phyloP scores from a whole-genome alignment of 2,329 filamentous ascomycete species.

The Xylaria arbuscula region DNA sequence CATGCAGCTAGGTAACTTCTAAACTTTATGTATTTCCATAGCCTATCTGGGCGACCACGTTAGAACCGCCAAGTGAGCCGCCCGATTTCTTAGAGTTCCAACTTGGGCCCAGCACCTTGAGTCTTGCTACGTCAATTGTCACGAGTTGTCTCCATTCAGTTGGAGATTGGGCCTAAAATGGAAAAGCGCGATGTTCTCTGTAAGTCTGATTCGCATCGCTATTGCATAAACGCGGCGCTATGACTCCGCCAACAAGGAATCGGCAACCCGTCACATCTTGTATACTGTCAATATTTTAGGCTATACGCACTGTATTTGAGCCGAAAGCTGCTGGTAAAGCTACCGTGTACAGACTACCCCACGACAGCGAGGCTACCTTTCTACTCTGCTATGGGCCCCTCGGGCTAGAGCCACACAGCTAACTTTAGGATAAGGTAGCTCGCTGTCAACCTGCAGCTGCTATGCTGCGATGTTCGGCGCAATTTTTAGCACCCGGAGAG shows the following conservation, averaged over 20 bases:
- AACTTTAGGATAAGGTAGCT: neutral
- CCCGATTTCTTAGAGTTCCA: neutral
- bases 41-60: neutral
- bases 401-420: neutral
- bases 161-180: slow-evolving; percentile 19
- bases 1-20: neutral
- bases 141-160: slow-evolving; percentile 13
- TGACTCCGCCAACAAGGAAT: slow-evolving; percentile 7
- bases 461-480: slow-evolving; percentile 39
- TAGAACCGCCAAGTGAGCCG: too few species aligned
- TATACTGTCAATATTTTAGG: neutral
- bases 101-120: neutral
- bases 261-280: neutral
- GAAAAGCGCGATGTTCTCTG: slow-evolving; percentile 19
- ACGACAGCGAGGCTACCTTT: slow-evolving; percentile 5
- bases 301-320: neutral
- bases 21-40: neutral
- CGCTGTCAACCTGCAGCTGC: slow-evolving; percentile 3
- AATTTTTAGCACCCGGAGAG: slow-evolving; percentile 35
- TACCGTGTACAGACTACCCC: neutral
- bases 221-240: slow-evolving; percentile 33
- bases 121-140: slow-evolving; percentile 3
- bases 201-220: slow-evolving; percentile 15
- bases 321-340: too few species aligned
- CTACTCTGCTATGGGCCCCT: neutral